phyloP scores from a whole-genome alignment of 352 stramenopile species.

The Hyaloperonospora arabidopsidis region DNA sequence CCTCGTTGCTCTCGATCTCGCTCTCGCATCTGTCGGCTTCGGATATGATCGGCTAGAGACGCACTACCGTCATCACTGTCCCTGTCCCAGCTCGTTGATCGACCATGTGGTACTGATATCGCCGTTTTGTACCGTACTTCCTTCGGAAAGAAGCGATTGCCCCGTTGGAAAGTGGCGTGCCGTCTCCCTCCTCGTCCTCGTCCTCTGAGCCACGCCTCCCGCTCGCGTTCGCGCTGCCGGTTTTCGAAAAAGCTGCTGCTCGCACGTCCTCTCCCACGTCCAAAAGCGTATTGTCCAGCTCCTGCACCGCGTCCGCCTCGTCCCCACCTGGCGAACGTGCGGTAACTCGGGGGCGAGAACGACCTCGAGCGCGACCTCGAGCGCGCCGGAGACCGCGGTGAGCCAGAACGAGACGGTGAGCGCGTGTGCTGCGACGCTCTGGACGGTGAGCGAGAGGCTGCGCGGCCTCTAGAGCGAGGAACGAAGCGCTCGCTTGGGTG shows the following conservation, averaged over 20 bases:
- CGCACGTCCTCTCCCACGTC: conserved; percentile 17
- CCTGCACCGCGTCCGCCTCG: conserved; percentile 20
- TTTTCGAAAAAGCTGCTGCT: conserved; percentile 26
- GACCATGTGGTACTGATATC: conserved; percentile 15
- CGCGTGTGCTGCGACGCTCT: conserved; percentile 23
- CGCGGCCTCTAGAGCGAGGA: conserved; percentile 34
- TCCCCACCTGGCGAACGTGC: conserved; percentile 38
- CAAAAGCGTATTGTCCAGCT: conserved; percentile 21
- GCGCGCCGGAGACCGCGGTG: conserved; percentile 22
- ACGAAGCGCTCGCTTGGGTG: conserved; percentile 35
- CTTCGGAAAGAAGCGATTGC: conserved; percentile 39
- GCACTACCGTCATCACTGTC: conserved; percentile 21
- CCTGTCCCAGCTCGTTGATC: conserved; percentile 43
- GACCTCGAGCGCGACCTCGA: conserved; percentile 53
- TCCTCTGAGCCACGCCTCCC: conserved; percentile 28
- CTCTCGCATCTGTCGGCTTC: conserved; percentile 32
- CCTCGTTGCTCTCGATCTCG: conserved; percentile 28
- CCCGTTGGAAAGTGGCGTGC: conserved; percentile 18
- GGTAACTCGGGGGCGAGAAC: conserved; percentile 47
- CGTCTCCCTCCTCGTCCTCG: conserved; percentile 18
- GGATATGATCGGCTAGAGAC: conserved; percentile 20
- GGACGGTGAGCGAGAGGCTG: conserved; percentile 48
- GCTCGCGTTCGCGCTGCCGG: conserved; percentile 28
- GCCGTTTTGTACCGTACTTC: conserved; percentile 29
- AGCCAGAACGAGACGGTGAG: conserved; percentile 22